Percentiles rank a stretch among this genome's conserved stretches.
These are phyloP conservation scores for Emmonsiellopsis sp. DNA, from an alignment of 2,329 filamentous ascomycete genomes.

Conservation along the genomic window DNA sequence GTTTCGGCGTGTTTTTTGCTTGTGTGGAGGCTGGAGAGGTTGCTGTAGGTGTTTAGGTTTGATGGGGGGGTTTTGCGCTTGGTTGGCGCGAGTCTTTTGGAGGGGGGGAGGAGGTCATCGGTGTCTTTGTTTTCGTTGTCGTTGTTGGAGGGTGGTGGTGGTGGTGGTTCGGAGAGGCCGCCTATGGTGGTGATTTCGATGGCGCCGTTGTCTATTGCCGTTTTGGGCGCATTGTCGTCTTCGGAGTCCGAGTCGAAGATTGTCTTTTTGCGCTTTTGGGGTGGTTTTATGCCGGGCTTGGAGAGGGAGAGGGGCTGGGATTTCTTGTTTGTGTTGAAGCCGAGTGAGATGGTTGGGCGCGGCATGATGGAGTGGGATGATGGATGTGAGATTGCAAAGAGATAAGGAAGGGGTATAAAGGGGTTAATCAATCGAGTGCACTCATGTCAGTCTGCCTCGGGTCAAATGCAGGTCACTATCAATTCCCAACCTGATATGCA, in stretches of 20 bases:
- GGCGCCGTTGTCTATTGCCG: conserved; percentile 8
- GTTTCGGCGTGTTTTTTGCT: conserved; percentile 35
- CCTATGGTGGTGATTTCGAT: conserved; percentile 31
- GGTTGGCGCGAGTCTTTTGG: conserved; percentile 15
- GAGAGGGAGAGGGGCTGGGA: conserved; percentile 10
- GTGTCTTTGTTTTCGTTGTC: neutral
- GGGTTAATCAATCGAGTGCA: neutral
- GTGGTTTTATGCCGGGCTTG: conserved; percentile 21
- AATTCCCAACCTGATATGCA: too few relatives aligned
- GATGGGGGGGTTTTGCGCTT: conserved; percentile 3
- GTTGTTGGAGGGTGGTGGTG: conserved; percentile 11
- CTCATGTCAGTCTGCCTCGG: too few relatives aligned
- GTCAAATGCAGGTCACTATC: too few relatives aligned
- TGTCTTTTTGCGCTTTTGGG: conserved; percentile 39
- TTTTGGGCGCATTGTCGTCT: conserved; percentile 10
- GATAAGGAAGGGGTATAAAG: neutral
- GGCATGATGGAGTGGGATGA: conserved; percentile 11
- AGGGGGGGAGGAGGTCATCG: conserved; percentile 14
- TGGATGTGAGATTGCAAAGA: neutral
- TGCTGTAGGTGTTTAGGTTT: conserved; percentile 22
- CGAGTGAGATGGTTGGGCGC: conserved; percentile 29
- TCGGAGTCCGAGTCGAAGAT: conserved; percentile 37
- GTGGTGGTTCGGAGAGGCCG: conserved; percentile 19
- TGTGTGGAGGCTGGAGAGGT: conserved; percentile 37
- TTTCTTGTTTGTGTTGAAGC: conserved; percentile 34